phyloP scores from a whole-genome alignment of 495 filamentous ascomycete species.

The Trichoderma reesei region DNA sequence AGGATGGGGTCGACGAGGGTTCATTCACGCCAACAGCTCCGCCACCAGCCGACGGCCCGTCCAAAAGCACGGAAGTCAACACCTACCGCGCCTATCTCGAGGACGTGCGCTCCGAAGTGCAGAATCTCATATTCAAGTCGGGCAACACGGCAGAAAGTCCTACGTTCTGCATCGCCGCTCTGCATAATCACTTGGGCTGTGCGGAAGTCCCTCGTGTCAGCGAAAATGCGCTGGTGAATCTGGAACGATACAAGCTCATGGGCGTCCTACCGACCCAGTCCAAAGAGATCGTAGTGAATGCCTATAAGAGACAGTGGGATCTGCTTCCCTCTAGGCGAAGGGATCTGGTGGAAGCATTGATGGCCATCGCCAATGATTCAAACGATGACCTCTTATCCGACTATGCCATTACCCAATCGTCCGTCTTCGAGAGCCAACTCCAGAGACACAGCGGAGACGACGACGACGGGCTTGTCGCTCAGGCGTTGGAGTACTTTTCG shows the following conservation, averaged over 20 bases:
- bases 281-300: not conserved
- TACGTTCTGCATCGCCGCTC: not conserved
- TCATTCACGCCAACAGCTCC: conserved; percentile 16
- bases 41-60: not conserved
- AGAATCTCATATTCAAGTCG: conserved; percentile 15
- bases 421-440: conserved; percentile 9
- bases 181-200: conserved; percentile 2
- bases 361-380: not conserved
- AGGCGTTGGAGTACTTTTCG: not conserved
- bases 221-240: not conserved
- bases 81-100: conserved; percentile 24
- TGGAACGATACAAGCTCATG: not conserved
- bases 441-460: not conserved
- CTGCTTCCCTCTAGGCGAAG: not conserved
- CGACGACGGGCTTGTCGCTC: conserved; percentile 3
- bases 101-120: conserved; percentile 26
- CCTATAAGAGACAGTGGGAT: not conserved
- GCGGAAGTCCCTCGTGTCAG: not conserved
- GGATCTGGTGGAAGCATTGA: not conserved
- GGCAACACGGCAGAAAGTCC: not conserved
- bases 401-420: conserved; percentile 5
- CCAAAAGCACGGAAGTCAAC: conserved; percentile 18
- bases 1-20: conserved; percentile 17
- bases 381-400: not conserved
- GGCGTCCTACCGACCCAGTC: not conserved